Evolutionary conservation across 768 basidiomycete genomes (phyloP).

Genomic region (Chalciporus sphaerocephalus): DNA sequence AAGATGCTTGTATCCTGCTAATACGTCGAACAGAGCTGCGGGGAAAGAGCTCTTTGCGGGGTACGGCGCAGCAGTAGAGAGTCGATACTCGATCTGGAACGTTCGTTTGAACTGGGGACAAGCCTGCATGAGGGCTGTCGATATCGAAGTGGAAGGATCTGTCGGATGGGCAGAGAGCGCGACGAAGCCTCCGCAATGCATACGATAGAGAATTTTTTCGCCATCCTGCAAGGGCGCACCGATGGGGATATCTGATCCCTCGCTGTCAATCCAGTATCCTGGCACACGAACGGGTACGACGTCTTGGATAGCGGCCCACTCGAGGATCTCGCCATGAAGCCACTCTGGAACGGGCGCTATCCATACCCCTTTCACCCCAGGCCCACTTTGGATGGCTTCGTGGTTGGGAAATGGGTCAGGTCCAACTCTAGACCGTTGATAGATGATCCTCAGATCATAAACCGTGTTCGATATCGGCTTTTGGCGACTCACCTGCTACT

Average conservation of each 20-base stretch:
- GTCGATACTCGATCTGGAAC: constrained; percentile 63
- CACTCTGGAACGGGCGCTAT: constrained; percentile 19
- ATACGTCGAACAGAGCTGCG: constrained; percentile 60
- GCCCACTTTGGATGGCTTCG: constrained; percentile 3
- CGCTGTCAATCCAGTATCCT: constrained; percentile 24
- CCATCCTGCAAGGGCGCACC: constrained; percentile 18
- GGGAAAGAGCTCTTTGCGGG: constrained; percentile 56
- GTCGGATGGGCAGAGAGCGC: constrained; percentile 18
- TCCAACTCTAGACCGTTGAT: constrained; percentile 3
- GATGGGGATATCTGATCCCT: constrained; percentile 9
- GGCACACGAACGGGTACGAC: constrained; percentile 18
- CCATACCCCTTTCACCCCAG: constrained; percentile 16
- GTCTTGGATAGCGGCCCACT: constrained; percentile 17
- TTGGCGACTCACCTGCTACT: constrained; percentile 14
- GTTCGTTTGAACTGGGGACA: constrained; percentile 39
- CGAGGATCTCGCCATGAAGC: constrained; percentile 26
- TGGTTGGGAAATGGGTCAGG: constrained; percentile 2
- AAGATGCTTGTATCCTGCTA: constrained; percentile 64
- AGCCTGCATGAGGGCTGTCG: constrained; percentile 41
- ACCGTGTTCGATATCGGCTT: constrained; percentile 22
- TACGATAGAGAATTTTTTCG: constrained; percentile 33
- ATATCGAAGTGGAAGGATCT: constrained; percentile 38
- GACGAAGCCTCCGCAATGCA: constrained; percentile 28
- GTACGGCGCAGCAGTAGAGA: constrained; percentile 43
- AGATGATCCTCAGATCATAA: background rate